These are phyloP conservation scores for Sclerotinia spermophila DNA, from an alignment of 2,329 filamentous ascomycete species.

Conservation along the genomic window DNA sequence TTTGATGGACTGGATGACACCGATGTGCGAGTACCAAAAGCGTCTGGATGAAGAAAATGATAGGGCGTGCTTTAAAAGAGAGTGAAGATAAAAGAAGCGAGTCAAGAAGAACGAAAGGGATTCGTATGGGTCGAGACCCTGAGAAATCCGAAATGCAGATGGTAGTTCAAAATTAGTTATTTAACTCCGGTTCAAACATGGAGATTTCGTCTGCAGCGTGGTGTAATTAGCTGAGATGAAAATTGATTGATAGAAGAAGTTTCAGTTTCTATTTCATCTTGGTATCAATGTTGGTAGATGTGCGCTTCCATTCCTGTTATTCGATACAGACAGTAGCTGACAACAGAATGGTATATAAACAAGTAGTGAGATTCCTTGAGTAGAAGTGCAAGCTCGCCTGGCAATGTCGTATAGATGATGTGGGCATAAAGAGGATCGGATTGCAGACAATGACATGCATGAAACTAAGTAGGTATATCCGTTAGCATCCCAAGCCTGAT, in stretches of 20 bases:
- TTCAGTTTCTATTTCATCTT: not conserved
- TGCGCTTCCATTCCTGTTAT: not conserved
- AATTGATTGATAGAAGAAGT: not conserved
- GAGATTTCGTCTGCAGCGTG: not conserved
- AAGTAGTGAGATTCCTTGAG: not conserved
- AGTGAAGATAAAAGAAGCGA: not conserved
- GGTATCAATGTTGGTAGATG: not conserved
- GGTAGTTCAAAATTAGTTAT: not conserved
- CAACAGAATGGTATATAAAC: not conserved
- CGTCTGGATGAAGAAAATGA: not conserved
- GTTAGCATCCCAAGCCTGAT: not conserved
- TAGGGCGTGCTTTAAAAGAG: not conserved
- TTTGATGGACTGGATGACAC: not conserved
- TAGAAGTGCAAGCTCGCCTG: not conserved
- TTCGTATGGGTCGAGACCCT: not conserved
- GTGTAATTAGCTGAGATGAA: not conserved
- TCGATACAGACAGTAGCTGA: accelerated
- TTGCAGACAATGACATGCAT: not conserved
- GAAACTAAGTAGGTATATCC: not conserved
- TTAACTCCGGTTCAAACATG: not conserved
- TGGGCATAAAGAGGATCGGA: not conserved
- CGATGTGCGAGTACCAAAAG: not conserved
- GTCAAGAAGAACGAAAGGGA: not conserved
- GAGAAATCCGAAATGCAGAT: not conserved
- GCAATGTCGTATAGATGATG: not conserved